These are phyloP conservation scores for Nakazawaea laoshanensis DNA, from an alignment of 805 yeast species.

Conservation along the genomic window DNA sequence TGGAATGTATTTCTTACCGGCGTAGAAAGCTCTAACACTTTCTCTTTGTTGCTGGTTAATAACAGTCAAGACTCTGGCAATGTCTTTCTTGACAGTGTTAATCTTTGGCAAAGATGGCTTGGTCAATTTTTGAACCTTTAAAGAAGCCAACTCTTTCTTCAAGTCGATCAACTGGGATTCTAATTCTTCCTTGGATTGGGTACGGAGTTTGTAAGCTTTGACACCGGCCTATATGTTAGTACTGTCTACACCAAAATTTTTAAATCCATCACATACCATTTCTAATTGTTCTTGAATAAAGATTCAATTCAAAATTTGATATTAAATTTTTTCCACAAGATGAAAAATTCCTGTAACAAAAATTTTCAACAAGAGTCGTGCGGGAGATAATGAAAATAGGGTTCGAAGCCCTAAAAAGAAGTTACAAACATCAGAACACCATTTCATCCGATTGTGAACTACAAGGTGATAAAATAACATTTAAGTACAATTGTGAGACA, in stretches of 20 bases:
- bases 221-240: conserved; percentile 60
- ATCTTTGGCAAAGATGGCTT: conserved; percentile 93
- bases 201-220: conserved; percentile 93
- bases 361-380: no score
- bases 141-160: conserved; percentile 92
- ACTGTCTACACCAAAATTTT: no score
- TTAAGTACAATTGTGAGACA: no score
- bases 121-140: conserved; percentile 92
- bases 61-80: conserved; percentile 96
- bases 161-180: conserved; percentile 90
- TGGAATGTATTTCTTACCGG: conserved; percentile 92
- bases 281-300: no score
- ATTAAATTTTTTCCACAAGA: no score
- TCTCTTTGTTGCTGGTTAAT: conserved; percentile 96
- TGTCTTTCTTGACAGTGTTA: conserved; percentile 95
- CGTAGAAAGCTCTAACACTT: conserved; percentile 89
- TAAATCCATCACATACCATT: background rate
- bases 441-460: no score
- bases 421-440: no score
- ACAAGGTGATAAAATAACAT: no score
- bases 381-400: no score
- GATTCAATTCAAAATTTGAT: no score
- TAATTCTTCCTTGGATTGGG: conserved; percentile 95
- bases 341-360: no score
- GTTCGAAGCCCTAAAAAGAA: no score